Evolutionary conservation across 2,329 filamentous ascomycete genomes (phyloP), one percentile per base, ranked within the genome.

Genomic region (Penicillium frequentans): DNA sequence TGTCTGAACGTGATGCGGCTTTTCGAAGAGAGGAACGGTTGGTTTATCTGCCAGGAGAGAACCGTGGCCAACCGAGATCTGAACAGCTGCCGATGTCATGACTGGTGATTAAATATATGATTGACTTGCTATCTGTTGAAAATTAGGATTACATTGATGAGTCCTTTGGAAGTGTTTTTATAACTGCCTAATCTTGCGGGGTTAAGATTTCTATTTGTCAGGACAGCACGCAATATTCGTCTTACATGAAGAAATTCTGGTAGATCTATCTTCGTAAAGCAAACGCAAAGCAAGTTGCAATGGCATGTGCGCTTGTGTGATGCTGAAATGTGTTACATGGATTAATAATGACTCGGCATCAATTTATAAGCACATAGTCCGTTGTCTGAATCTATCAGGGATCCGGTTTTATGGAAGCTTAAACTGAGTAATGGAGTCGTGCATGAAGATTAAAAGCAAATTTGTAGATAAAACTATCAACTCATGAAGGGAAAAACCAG

Each of bases 1-100:
- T 23, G 78, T 76, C 52, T 74, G 72, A 55, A 79, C 75, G 55
- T 72, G 67, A 44, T 70, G 70, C 5, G 67, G 69, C 7, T 64
- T 64, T 5, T 70, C 64, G 5, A 56, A 39, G n/a, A 64, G 31
- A 3, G 58, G 58, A 1, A 63, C 47, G 9, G 52, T 23, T 26
- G 64, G 53, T 13, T 59, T 61, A 21, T 66, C 56, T 16, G 53
- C 53, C 10, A 54, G 54, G 27, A 56, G 50, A 19, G 62, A 31
- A 8, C 54, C 49, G 9, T 59, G 58, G 26, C 48, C 50, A 9
- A 54, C 50, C 4, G 63, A 59, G 13, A 62, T 48, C 42, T 71
- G 66, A 47, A 73, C 66, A 52, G 67, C 65, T 49, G 69, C 69
- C 13, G 71, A 68, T 4, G 71, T 68, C 71, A 73, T 73, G 19